Conservation (phyloP, 352 stramenopile species). For the Elongisporangium anandrum region DNA sequence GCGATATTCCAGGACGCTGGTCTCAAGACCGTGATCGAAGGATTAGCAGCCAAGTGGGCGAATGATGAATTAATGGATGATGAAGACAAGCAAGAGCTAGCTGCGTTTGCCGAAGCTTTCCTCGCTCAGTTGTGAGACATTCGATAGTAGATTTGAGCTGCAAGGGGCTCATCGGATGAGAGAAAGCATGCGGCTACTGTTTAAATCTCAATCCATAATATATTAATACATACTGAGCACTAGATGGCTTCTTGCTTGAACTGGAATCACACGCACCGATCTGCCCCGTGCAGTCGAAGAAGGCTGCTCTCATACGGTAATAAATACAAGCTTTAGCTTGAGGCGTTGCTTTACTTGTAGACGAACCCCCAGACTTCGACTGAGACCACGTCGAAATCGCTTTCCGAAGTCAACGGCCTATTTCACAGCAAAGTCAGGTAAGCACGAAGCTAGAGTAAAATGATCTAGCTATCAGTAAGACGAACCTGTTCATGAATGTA, state of each 20-base stretch:
- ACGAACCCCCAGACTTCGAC: conserved; percentile 74
- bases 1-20: conserved; percentile 27
- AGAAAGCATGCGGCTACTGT: background rate
- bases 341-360: conserved; percentile 15
- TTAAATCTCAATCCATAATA: background rate
- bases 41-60: conserved; percentile 16
- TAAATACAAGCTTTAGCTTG: background rate
- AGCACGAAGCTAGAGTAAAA: background rate
- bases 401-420: conserved; percentile 39
- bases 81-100: conserved; percentile 52
- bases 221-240: background rate
- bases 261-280: background rate
- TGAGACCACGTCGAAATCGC: conserved; percentile 49
- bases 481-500: conserved; percentile 58
- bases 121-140: conserved; percentile 14
- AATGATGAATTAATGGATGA: conserved; percentile 33
- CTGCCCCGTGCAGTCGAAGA: too few relatives aligned
- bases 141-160: background rate
- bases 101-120: conserved; percentile 36
- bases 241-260: background rate
- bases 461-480: conserved; percentile 1
- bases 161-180: background rate
- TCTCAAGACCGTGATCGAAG: conserved; percentile 34
- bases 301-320: too few relatives aligned
- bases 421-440: background rate